phyloP scores from a whole-genome alignment of 148 eudicot species.

The Arctostaphylos glauca region DNA sequence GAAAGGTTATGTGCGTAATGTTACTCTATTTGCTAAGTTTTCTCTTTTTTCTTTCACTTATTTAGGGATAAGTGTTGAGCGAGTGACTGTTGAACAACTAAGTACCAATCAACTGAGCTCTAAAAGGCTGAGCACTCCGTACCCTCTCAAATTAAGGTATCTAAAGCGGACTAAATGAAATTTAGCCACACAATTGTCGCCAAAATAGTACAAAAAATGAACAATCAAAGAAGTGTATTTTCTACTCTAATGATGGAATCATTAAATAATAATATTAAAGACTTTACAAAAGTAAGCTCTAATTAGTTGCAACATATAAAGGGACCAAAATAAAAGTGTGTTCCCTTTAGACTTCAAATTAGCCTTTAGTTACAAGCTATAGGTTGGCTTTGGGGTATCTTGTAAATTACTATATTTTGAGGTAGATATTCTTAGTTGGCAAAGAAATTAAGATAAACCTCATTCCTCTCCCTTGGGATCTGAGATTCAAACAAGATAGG shows the following conservation, averaged over 20 bases:
- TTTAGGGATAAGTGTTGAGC: too few relatives aligned
- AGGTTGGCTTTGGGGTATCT: background rate
- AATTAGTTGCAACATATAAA: background rate
- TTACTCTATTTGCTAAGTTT: too few relatives aligned
- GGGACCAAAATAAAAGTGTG: background rate
- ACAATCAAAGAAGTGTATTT: background rate
- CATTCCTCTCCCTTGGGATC: conserved; percentile 15
- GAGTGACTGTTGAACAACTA: too few relatives aligned
- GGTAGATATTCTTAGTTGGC: conserved; percentile 2
- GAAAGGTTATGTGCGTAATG: too few relatives aligned
- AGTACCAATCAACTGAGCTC: too few relatives aligned
- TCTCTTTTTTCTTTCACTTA: too few relatives aligned
- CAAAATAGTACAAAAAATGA: background rate
- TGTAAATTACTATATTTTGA: background rate
- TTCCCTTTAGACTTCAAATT: background rate
- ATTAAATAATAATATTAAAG: background rate
- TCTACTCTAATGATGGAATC: background rate
- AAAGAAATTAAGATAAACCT: conserved; percentile 6
- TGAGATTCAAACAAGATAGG: conserved; percentile 17
- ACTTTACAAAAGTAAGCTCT: background rate
- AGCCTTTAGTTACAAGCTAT: background rate
- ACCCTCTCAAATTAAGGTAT: background rate
- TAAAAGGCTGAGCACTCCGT: background rate
- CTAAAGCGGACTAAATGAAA: background rate
- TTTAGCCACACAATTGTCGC: background rate